Evolutionary conservation across 2,329 filamentous ascomycete genomes (phyloP).

Genomic region (Aspergillus transmontanensis): DNA sequence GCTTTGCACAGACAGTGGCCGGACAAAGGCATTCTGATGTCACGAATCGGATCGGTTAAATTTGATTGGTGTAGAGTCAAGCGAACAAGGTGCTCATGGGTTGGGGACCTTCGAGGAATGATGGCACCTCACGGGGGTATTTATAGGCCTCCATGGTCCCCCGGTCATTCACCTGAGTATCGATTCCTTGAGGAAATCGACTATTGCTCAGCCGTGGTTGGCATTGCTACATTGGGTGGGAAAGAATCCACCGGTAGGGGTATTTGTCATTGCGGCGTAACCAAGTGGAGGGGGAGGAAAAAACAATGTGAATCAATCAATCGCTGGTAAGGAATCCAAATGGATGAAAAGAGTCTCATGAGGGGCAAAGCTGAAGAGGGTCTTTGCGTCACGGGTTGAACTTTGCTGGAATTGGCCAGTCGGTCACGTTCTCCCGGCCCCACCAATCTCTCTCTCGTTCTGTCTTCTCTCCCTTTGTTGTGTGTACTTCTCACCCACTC

Average conservation of each 20-base stretch:
- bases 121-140: slow-evolving; percentile 22
- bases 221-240: slow-evolving; percentile 35
- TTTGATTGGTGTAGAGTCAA: not conserved
- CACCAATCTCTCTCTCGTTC: not conserved
- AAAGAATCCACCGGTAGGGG: slow-evolving; percentile 5
- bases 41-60: slow-evolving; percentile 51
- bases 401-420: not conserved
- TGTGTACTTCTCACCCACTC: not conserved
- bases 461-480: too few relatives aligned
- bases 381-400: slow-evolving; percentile 5
- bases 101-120: slow-evolving; percentile 26
- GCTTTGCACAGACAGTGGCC: slow-evolving; percentile 73
- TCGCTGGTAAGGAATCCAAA: not conserved
- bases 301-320: not conserved
- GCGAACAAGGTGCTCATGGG: slow-evolving; percentile 31
- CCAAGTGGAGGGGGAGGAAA: slow-evolving; percentile 2
- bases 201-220: not conserved
- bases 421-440: not conserved
- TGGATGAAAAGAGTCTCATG: not conserved
- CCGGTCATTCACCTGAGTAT: not conserved
- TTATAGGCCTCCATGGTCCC: slow-evolving; percentile 17
- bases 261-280: slow-evolving; percentile 23
- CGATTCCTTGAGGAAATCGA: not conserved
- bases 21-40: slow-evolving; percentile 62
- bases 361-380: not conserved